Evolutionary conservation across 179 eudicot genomes (phyloP).

Genomic region (Heliamphora pulchella): DNA sequence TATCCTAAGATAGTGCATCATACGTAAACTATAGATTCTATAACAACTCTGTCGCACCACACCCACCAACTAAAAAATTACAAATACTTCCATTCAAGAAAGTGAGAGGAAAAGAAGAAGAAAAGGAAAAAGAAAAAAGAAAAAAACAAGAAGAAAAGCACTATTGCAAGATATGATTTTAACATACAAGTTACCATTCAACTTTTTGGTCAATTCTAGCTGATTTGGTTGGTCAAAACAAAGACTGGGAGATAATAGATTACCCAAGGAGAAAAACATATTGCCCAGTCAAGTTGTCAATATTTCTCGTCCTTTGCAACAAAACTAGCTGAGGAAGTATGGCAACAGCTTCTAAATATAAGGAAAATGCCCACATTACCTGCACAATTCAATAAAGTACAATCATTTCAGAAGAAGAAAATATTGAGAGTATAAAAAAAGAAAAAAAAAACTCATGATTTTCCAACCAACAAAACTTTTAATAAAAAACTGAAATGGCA

Average conservation of each 20-base stretch:
- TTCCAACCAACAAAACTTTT: not conserved
- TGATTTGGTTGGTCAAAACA: not conserved
- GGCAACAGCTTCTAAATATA: conserved; percentile 92
- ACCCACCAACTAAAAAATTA: no score
- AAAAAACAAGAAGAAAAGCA: no score
- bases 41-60: no score
- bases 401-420: conserved; percentile 14
- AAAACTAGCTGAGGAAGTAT: conserved; percentile 92
- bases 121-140: no score
- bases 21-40: no score
- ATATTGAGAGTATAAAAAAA: not conserved
- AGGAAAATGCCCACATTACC: conserved; percentile 97
- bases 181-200: no score
- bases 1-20: no score
- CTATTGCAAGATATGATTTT: no score
- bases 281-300: conserved; percentile 96
- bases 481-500: not conserved
- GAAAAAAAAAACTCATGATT: not conserved
- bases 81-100: no score
- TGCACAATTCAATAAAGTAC: conserved; percentile 27
- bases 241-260: conserved; percentile 17
- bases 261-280: conserved; percentile 92
- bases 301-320: conserved; percentile 95
- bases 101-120: no score
- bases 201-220: no score